These are phyloP conservation scores for Thuidium tamariscinum DNA, from an alignment of 225 moss, liverwort and hornwort species.

Conservation along the genomic window DNA sequence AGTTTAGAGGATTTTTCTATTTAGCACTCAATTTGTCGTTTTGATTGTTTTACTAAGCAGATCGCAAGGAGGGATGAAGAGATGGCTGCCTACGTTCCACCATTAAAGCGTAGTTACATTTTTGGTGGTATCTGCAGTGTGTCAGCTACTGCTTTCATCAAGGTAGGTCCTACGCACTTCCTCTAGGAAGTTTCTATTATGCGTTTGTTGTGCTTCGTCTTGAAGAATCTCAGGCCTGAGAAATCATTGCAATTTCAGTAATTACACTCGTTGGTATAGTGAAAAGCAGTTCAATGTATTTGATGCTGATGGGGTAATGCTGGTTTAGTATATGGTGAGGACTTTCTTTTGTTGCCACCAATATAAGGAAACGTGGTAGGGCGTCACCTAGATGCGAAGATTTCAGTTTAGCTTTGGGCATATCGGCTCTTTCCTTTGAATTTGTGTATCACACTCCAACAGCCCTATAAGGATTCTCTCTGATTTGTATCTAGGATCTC, in stretches of 20 bases:
- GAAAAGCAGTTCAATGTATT: not conserved
- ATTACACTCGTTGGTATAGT: not conserved
- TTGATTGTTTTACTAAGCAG: constrained; percentile 11
- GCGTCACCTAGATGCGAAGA: not conserved
- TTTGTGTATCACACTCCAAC: not conserved
- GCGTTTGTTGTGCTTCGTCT: not conserved
- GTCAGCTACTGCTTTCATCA: constrained; percentile 83
- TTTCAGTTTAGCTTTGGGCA: not conserved
- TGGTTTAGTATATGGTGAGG: not conserved
- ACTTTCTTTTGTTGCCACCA: not conserved
- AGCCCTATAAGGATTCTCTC: not conserved
- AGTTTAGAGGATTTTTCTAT: not conserved
- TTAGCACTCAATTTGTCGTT: not conserved
- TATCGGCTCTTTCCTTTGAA: not conserved
- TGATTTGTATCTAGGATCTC: not conserved
- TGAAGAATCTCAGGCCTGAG: not conserved
- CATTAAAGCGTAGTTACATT: constrained; percentile 82
- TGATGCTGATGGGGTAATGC: not conserved
- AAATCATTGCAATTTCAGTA: not conserved
- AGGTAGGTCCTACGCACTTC: constrained; percentile 27
- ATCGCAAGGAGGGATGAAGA: constrained; percentile 96
- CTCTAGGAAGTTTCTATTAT: not conserved
- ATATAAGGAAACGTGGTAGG: not conserved
- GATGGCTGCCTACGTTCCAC: constrained; percentile 79
- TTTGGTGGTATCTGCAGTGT: constrained; percentile 99